A percentile compares a stretch with the other conserved stretches of the same genome.
Conservation (phyloP, 768 basidiomycete genomes). For the Chalciporus chontae region DNA sequence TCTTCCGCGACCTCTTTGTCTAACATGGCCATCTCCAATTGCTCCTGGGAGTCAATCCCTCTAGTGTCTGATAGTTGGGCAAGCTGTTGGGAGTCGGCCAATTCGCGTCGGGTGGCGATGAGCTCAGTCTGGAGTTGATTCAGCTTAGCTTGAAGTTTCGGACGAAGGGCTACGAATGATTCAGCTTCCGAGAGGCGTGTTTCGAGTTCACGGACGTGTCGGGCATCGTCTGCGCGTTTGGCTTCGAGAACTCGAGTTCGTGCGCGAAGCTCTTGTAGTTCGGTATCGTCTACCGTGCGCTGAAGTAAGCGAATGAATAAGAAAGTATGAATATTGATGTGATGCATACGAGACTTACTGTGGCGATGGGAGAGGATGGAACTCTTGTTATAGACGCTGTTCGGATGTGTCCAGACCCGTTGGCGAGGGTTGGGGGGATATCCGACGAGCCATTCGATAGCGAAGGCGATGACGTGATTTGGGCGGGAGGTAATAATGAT, state of each 20-base stretch:
- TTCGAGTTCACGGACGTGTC: conserved; percentile 82
- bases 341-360: conserved; percentile 11
- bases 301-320: conserved; percentile 12
- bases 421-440: conserved; percentile 3
- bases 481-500: conserved; percentile 10
- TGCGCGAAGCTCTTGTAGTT: conserved; percentile 76
- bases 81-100: conserved; percentile 76
- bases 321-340: background rate
- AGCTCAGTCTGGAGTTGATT: conserved; percentile 78
- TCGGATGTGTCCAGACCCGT: conserved; percentile 10
- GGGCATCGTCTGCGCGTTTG: conserved; percentile 82
- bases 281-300: conserved; percentile 48
- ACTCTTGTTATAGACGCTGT: conserved; percentile 22
- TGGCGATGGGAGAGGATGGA: conserved; percentile 25
- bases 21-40: conserved; percentile 90
- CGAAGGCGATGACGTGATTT: conserved; percentile 16
- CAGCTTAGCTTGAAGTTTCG: conserved; percentile 88
- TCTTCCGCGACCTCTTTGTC: conserved; percentile 98
- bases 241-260: conserved; percentile 84
- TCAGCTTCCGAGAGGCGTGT: conserved; percentile 81
- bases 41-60: conserved; percentile 77
- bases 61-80: conserved; percentile 65
- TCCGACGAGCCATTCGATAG: conserved; percentile 6
- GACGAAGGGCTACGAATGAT: conserved; percentile 76
- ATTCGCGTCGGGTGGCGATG: conserved; percentile 66